Evolutionary conservation across 169 alveolate genomes (phyloP).

Genomic region (Plasmodium blacklocki): DNA sequence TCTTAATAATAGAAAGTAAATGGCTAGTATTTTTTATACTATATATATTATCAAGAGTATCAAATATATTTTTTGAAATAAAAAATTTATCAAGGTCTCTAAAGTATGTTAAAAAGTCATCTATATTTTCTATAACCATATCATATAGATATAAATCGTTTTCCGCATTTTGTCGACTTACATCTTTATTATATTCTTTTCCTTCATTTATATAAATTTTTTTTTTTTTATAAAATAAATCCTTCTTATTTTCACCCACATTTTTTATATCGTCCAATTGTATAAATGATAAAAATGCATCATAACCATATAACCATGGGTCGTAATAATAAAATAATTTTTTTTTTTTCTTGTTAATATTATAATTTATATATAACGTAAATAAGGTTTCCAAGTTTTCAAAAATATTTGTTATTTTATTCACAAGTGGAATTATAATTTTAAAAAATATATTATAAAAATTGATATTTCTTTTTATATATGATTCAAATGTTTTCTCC

Average conservation of each 20-base stretch:
- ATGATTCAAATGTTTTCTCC: conserved; percentile 20
- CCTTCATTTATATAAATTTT: background rate
- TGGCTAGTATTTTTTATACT: conserved; percentile 9
- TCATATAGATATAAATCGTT: background rate
- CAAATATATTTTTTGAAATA: conserved; percentile 4
- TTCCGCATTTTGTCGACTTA: background rate
- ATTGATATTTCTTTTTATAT: conserved; percentile 25
- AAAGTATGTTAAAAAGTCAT: background rate
- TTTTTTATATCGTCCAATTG: conserved; percentile 5
- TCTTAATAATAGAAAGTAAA: background rate
- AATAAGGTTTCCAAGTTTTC: conserved; percentile 40
- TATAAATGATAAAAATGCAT: conserved; percentile 28
- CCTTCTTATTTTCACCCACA: background rate
- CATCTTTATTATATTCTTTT: conserved; percentile 10
- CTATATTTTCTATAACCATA: background rate
- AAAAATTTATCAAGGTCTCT: conserved; percentile 4
- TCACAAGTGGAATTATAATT: conserved; percentile 18
- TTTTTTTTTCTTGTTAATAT: conserved; percentile 27
- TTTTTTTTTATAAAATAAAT: background rate
- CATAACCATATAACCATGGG: conserved; percentile 58
- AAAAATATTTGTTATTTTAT: conserved; percentile 23
- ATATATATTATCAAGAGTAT: background rate
- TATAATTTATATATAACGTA: conserved; percentile 44
- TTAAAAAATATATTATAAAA: conserved; percentile 40
- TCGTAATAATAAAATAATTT: conserved; percentile 41